Conservation (phyloP, 306 rosid species). For the Pyrus pyrifolia region DNA sequence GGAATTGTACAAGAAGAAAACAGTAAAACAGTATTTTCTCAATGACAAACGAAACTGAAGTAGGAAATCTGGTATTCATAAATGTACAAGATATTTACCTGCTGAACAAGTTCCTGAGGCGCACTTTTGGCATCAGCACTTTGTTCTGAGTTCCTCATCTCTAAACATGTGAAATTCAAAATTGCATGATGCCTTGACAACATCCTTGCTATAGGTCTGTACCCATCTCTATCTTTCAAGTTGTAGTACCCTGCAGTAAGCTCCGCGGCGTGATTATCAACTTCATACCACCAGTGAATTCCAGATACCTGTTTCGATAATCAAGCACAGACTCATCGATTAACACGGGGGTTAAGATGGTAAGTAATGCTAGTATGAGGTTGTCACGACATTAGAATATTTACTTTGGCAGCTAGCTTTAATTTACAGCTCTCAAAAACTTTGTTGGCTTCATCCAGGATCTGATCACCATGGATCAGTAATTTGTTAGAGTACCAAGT, state of each 20-base stretch:
- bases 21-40: neutral
- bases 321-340: constrained; percentile 6
- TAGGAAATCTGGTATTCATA: neutral
- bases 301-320: constrained; percentile 63
- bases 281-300: constrained; percentile 91
- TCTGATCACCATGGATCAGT: constrained; percentile 72
- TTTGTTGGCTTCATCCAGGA: constrained; percentile 78
- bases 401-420: constrained; percentile 83
- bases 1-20: neutral
- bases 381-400: neutral
- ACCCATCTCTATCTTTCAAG: constrained; percentile 68
- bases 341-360: neutral
- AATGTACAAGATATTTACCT: constrained; percentile 32
- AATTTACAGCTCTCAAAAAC: constrained; percentile 64
- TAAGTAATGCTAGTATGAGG: neutral
- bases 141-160: constrained; percentile 80
- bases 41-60: neutral
- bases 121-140: constrained; percentile 46
- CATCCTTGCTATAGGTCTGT: constrained; percentile 80
- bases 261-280: constrained; percentile 77
- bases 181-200: constrained; percentile 62
- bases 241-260: constrained; percentile 90
- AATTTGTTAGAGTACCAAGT: constrained; percentile 85
- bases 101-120: constrained; percentile 79
- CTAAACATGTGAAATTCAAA: constrained; percentile 82